Evolutionary conservation across 2,329 filamentous ascomycete species (phyloP), one percentile per base, ranked within the genome.

Genomic region (Cryphonectria japonica): DNA sequence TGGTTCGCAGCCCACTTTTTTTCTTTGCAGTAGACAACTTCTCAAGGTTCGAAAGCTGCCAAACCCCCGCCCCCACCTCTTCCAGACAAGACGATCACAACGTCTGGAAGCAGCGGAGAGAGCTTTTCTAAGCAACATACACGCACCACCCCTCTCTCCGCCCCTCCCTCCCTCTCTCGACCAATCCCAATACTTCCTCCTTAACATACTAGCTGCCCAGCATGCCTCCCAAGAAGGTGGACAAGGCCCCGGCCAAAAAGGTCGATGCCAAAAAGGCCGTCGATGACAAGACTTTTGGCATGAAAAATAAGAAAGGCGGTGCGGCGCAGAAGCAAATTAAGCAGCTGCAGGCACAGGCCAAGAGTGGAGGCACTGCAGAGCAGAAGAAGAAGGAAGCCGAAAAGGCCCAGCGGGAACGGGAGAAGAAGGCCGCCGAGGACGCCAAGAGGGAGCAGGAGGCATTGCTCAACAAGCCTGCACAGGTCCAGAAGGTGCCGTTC

Each of bases 261-360:
- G 69, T 70, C 63, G 79, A 84, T 32, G 81, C 84, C 71, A 77
- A 84, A 76, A 94, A 94, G 84, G 78, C 86, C 61, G 93, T 94
- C 74, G 94, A 96, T 74, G 96, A 99, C 86, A 96, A 95, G 85
- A 97, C 96, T 65, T 99, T 99, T 87, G 96, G 96, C 77, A 98
- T 99, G 96, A 99, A 99, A 85, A 99, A 99, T 80, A 99, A 99
- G 86, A 99, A 98, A 87, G 96, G 96, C 76, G 92, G 90, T 70
- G 91, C 89, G 67, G 95, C 94, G 69, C 93, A 98, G 84, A 97
- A 91, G 83, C 90, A 95, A 76, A 98, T 99, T 79, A 91, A 93
- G 71, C 93, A 94, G 78, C 89, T 99, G 80, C 85, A 91, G 76
- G 88, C 91, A 63, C 92, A 94, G 77, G 88, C 91, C 67, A 90